Percentiles rank a stretch among this genome's conserved stretches.
Evolutionary conservation across 1,284 basidiomycete species (phyloP).

Genomic region (Butyriboletus appendiculatus): DNA sequence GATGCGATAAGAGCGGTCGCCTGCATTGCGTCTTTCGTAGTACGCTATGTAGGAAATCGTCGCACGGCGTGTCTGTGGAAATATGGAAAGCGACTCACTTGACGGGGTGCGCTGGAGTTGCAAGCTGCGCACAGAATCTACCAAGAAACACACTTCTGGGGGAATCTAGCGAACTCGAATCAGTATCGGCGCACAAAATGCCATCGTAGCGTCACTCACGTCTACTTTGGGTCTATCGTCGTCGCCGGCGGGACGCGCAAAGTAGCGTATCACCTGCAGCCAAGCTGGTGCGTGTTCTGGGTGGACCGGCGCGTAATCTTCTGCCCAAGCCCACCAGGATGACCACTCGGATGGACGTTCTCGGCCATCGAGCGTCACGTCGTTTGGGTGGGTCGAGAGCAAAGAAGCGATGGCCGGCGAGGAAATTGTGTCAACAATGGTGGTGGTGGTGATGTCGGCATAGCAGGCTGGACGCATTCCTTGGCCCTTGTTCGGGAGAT

Average conservation of each 20-base stretch:
- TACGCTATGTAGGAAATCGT: conserved; percentile 10
- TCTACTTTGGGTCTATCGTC: conserved; percentile 5
- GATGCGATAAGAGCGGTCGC: conserved; percentile 40
- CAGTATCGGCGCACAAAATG: background rate
- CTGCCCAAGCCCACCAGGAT: conserved; percentile 35
- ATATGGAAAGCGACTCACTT: conserved; percentile 9
- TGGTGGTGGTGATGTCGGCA: conserved; percentile 11
- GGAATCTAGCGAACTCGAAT: conserved; percentile 25
- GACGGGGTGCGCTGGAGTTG: conserved; percentile 29
- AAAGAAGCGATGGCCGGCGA: conserved; percentile 21
- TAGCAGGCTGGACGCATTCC: background rate
- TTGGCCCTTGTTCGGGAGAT: background rate
- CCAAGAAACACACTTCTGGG: conserved; percentile 21
- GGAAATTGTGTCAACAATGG: conserved; percentile 19
- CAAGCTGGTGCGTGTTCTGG: conserved; percentile 21
- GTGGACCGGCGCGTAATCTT: conserved; percentile 1
- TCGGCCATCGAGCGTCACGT: conserved; percentile 14
- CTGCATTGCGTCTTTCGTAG: conserved; percentile 7
- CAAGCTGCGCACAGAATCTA: conserved; percentile 28
- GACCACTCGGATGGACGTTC: conserved; percentile 23
- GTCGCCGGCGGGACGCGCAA: conserved; percentile 14
- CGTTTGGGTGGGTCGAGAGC: conserved; percentile 33
- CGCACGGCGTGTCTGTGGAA: background rate
- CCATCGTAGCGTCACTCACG: conserved; percentile 17
- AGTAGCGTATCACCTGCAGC: conserved; percentile 31